Base-by-base conservation (phyloP, 805 yeast species). In the Saccharomycopsis vini region DNA sequence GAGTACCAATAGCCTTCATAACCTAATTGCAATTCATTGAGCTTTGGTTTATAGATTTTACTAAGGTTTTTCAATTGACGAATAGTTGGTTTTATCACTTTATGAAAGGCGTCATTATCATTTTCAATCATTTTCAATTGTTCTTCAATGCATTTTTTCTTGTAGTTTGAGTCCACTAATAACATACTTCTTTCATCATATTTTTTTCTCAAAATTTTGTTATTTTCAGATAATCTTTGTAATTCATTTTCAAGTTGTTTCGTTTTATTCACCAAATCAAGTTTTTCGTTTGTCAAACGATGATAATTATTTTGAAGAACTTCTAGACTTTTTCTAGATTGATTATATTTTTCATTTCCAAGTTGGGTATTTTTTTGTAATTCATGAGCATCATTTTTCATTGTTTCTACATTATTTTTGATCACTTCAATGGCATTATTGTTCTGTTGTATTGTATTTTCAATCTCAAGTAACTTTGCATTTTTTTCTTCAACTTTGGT, bases 171-270 rank as follows among this genome's bases (percentile, higher is more conserved):
- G 29, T 47, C 41, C 7, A 47, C 24, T n/a, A 42, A 38, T 26
- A 29, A 40, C 29, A 47, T 44, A 6, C 44, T 31, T 20, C 36
- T 38, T 21, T 47, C 48, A 26, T 47, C 50, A 22, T 47, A 47
- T 16, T 39, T 37, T 15, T 30, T 24, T 20, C 45, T 37, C 10
- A 45, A 37, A 7, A 15, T 30, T 32, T 41, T 45, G 24, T 19
- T 15, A 9, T 36, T 20, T 9, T 13, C 24, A 16, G 10, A 9
- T 22, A 13, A 31, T 19, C 32, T 38, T 10, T 9, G 13, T 6
- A 31, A 19, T 20, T 36, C 12, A 6, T 6, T 2, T 22, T 40
- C 43, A 16, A 31, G 26, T 16, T 32, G 18, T 5, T 23, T 21
- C 10, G 23, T 30, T 24, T 40, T 15, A 13, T 13, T 13, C 7